Percentiles rank a stretch among this genome's conserved stretches.
Evolutionary conservation across 2,329 filamentous ascomycete species (phyloP).

Genomic region (Didymellaceae sp.): DNA sequence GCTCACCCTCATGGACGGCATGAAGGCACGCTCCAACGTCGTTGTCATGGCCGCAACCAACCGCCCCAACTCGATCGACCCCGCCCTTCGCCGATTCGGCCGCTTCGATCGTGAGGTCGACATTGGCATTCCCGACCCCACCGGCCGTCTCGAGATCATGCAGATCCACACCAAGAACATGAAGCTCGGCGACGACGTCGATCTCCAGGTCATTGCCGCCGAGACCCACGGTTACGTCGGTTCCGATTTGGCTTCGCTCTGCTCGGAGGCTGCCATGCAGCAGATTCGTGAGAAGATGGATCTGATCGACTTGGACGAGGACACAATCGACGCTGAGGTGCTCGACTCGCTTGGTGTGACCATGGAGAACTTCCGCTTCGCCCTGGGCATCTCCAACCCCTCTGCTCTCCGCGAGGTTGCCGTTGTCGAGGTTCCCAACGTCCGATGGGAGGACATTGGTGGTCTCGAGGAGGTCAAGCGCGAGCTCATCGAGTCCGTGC

Average conservation of each 20-base stretch:
- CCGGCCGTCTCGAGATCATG: conserved; percentile 96
- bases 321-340: conserved; percentile 98
- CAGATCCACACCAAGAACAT: conserved; percentile 99
- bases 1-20: conserved; percentile 97
- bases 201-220: conserved; percentile 93
- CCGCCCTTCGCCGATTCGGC: conserved; percentile 94
- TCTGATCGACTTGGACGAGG: conserved; percentile 96
- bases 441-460: conserved; percentile 99
- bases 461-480: conserved; percentile 98
- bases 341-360: conserved; percentile 97
- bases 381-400: conserved; percentile 96
- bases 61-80: conserved; percentile 97
- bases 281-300: conserved; percentile 99
- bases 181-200: conserved; percentile 97
- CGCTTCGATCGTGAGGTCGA: conserved; percentile 99
- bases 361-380: conserved; percentile 99
- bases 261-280: conserved; percentile 99
- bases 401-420: conserved; percentile 98
- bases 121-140: conserved; percentile 96
- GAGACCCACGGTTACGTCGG: conserved; percentile 99
- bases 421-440: conserved; percentile 98
- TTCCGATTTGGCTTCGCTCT: conserved; percentile 97
- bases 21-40: conserved; percentile 98
- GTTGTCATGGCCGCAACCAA: conserved; percentile 99
- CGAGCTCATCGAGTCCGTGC: conserved; percentile 97